A percentile compares a stretch with the other conserved stretches of the same genome.
phyloP scores from a whole-genome alignment of 208 protist genomes.

The Naegleria lovaniensis region DNA sequence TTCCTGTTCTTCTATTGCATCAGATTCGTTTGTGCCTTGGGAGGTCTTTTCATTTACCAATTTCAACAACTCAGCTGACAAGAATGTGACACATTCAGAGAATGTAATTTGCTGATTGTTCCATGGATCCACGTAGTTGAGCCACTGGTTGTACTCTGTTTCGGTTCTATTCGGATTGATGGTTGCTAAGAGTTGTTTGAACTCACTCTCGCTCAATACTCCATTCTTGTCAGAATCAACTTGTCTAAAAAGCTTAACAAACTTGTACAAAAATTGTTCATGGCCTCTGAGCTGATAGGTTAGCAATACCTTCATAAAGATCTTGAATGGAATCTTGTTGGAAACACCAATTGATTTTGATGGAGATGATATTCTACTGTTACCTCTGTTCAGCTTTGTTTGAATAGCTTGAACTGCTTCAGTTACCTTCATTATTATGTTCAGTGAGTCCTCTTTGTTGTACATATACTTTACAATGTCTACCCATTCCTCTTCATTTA shows the following conservation, averaged over 20 bases:
- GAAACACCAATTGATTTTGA: not conserved
- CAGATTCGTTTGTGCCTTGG: not conserved
- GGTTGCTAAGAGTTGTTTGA: conserved; percentile 50
- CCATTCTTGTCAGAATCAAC: conserved; percentile 61
- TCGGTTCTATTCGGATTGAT: conserved; percentile 56
- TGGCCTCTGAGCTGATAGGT: conserved; percentile 79
- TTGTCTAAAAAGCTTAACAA: conserved; percentile 60
- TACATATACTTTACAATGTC: conserved; percentile 77
- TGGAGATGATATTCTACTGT: not conserved
- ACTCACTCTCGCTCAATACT: conserved; percentile 63
- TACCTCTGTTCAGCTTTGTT: not conserved
- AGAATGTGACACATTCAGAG: conserved; percentile 62
- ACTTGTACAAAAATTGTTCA: conserved; percentile 66
- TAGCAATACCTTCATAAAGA: conserved; percentile 66
- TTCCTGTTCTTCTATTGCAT: not conserved
- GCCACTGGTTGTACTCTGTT: conserved; percentile 53
- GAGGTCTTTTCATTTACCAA: conserved; percentile 36
- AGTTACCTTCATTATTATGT: conserved; percentile 57
- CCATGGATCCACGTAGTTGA: conserved; percentile 58
- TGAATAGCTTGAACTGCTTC: conserved; percentile 37
- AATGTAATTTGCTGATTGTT: conserved; percentile 70
- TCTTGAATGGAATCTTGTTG: conserved; percentile 51
- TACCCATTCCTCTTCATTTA: conserved; percentile 68
- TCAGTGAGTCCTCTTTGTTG: conserved; percentile 60
- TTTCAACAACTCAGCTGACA: conserved; percentile 61